Conservation (phyloP, 495 filamentous ascomycete species). For the Friedmanniomyces endolithicus region DNA sequence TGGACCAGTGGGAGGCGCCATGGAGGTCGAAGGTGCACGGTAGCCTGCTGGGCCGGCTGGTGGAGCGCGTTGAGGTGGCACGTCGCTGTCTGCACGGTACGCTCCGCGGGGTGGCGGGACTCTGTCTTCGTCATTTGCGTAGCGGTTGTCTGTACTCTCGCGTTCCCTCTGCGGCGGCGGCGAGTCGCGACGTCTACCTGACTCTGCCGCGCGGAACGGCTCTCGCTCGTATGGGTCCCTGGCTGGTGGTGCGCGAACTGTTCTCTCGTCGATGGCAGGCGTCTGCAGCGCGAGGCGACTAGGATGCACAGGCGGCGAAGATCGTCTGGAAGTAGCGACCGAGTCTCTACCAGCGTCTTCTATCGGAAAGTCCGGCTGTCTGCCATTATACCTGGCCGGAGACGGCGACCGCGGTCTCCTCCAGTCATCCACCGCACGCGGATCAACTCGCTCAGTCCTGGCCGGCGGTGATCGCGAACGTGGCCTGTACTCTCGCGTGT, state of each 20-base stretch:
- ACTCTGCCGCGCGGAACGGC: slow-evolving; percentile 9
- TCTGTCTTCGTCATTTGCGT: slow-evolving; percentile 20
- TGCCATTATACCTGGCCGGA: slow-evolving; percentile 13
- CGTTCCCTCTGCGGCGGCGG: slow-evolving; percentile 19
- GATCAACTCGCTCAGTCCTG: slow-evolving; percentile 25
- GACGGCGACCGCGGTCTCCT: slow-evolving; percentile 28
- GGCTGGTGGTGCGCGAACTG: slow-evolving; percentile 23
- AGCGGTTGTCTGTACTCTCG: slow-evolving; percentile 25
- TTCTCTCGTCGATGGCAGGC: slow-evolving; percentile 3
- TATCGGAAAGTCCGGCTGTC: slow-evolving; percentile 9
- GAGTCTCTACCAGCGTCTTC: slow-evolving; percentile 27
- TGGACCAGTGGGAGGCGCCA: slow-evolving; percentile 16
- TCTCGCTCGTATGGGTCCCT: slow-evolving; percentile 18
- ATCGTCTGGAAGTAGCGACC: slow-evolving; percentile 28
- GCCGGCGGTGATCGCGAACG: slow-evolving; percentile 30
- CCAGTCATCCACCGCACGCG: slow-evolving; percentile 24
- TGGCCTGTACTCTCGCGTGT: slow-evolving; percentile 19
- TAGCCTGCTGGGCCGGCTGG: slow-evolving; percentile 20
- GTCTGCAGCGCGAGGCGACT: slow-evolving; percentile 23
- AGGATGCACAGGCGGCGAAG: slow-evolving; percentile 32
- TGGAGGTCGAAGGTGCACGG: slow-evolving; percentile 6
- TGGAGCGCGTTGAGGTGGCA: slow-evolving; percentile 18
- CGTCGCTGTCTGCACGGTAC: slow-evolving; percentile 12
- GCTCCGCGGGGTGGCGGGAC: slow-evolving; percentile 20
- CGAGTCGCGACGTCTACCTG: slow-evolving; percentile 3